Evolutionary conservation across 1,284 basidiomycete species (phyloP), one percentile per base, ranked within the genome.

Genomic region (Volvariella volvacea): DNA sequence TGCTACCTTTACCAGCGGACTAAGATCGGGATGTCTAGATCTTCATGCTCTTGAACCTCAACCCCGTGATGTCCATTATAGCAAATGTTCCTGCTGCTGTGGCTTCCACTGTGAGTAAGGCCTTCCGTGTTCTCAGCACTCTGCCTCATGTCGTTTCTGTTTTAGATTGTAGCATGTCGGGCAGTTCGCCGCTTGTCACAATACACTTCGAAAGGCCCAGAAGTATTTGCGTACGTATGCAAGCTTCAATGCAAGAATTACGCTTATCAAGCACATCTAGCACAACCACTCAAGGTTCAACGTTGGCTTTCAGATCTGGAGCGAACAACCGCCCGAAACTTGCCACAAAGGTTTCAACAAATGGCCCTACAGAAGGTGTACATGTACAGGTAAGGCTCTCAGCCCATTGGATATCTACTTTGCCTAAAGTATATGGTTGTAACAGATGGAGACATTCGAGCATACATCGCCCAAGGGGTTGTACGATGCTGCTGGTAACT

Each of bases 31-130:
- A n/a, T n/a, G 6, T 16, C 15, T 48, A 80, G 78, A 67, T 76
- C 37, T 85, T 87, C 59, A 85, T 86, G 82, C 57, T 84, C 20
- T 58, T 84, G 20, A 70, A 86, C 58, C 61, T 87, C 37, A 87
- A 87, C 54, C 68, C 83, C 1, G 76, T 85, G 44, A 83, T 86
- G 81, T 81, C 78, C 15, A 78, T 86, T 57, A 82, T 86, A 46
- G 79, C 75, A 22, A 85, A 86, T 54, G 82, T 86, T 25, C 83
- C 83, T 2, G 81, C 83, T 38, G 81, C 81, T 8, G 74, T 83
- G 45, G 73, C 75, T 3, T 79, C 79, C 8, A 82, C 80, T 8
- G 81, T 83, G 51, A 6, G 34, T 16, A 15, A 36, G 34, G n/a
- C 30, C 30, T 31, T 31, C 30, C 51, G 22, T 40, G 16, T 15